Conservation (phyloP, 2,329 filamentous ascomycete species). For the Ophiostoma populinum region DNA sequence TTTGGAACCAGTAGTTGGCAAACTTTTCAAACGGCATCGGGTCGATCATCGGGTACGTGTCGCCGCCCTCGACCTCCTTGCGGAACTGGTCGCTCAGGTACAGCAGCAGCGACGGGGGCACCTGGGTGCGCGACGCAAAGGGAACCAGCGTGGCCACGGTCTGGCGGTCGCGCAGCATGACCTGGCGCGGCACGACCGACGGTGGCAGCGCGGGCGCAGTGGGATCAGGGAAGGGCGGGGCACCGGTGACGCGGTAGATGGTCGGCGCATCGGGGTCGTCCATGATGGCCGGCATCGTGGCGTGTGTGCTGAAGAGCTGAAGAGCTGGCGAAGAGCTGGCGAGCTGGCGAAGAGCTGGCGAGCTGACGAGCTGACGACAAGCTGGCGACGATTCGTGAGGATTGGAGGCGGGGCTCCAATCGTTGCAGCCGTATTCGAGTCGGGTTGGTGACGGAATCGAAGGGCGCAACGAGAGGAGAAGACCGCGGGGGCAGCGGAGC, state of each 20-base stretch:
- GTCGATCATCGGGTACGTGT: slow-evolving; percentile 80
- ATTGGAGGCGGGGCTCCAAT: no score
- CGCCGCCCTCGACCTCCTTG: slow-evolving; percentile 78
- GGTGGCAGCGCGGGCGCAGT: slow-evolving; percentile 45
- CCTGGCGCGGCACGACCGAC: slow-evolving; percentile 55
- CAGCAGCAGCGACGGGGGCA: slow-evolving; percentile 56
- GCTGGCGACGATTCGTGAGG: no score
- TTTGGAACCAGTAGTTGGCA: slow-evolving; percentile 75
- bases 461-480: no score
- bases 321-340: no score
- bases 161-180: slow-evolving; percentile 68
- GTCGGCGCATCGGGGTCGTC: slow-evolving; percentile 57
- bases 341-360: no score
- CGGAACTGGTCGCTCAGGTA: slow-evolving; percentile 76
- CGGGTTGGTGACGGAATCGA: no score
- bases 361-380: no score
- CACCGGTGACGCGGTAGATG: slow-evolving; percentile 52
- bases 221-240: slow-evolving; percentile 45
- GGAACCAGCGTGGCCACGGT: slow-evolving; percentile 73
- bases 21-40: slow-evolving; percentile 59
- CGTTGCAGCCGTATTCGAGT: no score
- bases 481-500: no score
- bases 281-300: slow-evolving; percentile 55
- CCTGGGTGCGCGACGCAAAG: slow-evolving; percentile 57
- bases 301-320: no score